Percentiles rank a stretch among this genome's conserved stretches.
Conservation (phyloP, 306 rosid genomes). For the Vachellia collinsii region DNA sequence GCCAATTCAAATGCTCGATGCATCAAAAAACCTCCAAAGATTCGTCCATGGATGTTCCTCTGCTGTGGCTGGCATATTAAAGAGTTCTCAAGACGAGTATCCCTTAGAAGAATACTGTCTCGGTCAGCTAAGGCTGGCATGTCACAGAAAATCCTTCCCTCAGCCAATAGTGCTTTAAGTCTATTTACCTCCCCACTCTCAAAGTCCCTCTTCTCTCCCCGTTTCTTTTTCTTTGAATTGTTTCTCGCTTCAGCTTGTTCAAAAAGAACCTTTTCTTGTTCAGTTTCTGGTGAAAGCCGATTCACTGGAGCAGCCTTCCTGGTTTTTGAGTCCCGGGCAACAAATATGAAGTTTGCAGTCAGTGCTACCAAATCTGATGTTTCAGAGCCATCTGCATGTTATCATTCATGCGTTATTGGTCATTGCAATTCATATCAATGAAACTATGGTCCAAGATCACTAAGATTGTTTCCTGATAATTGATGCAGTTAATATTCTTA, state of each 20-base stretch:
- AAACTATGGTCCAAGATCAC: not conserved
- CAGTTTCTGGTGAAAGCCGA: too few relatives aligned
- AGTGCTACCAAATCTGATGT: constrained; percentile 59
- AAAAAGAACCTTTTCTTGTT: constrained; percentile 62
- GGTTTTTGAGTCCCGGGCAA: too few relatives aligned
- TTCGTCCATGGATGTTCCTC: constrained; percentile 94
- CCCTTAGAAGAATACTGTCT: constrained; percentile 87
- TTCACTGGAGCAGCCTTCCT: too few relatives aligned
- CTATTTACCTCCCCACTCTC: constrained; percentile 54
- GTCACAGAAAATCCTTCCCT: constrained; percentile 81
- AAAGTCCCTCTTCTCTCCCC: constrained; percentile 52
- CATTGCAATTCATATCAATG: not conserved
- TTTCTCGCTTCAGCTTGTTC: constrained; percentile 83
- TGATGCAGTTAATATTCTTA: too few relatives aligned
- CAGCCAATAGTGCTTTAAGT: constrained; percentile 59
- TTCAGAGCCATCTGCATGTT: constrained; percentile 45
- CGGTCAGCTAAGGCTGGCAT: too few relatives aligned
- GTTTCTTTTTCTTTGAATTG: constrained; percentile 66
- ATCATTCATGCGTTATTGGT: not conserved
- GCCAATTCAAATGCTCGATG: too few relatives aligned
- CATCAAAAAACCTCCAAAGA: constrained; percentile 97
- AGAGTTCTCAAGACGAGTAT: constrained; percentile 80
- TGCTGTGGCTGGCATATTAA: constrained; percentile 96
- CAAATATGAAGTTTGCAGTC: constrained; percentile 94
- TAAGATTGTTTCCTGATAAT: not conserved